Base-by-base conservation (phyloP, 495 filamentous ascomycete species). In the Massariosphaeria phaeospora region DNA sequence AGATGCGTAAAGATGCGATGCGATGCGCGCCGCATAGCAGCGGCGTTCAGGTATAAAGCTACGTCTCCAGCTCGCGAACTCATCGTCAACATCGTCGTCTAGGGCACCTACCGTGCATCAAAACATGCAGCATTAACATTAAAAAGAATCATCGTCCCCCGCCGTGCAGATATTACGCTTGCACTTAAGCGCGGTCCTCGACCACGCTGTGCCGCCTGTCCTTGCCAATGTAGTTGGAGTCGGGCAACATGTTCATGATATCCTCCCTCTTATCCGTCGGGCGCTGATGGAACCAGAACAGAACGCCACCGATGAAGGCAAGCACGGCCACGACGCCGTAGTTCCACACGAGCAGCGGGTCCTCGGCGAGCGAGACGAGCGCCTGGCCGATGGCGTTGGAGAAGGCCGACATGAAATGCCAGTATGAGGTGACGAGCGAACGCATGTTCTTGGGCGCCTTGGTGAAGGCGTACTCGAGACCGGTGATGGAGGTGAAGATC, bases 391-490 rank as follows among this genome's bases (percentile, higher is more conserved):
- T 73, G 15, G 85, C 84, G 15, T 81, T 72, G 0, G 80, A 78
- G 66, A 89, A 75, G 29, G 86, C 86, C 36, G 77, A 82, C 70
- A 79, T 82, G 69, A 89, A 85, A 35, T 88, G 76, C 25, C 77
- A 77, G 34, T 88, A 69, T 4, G 82, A 77, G 61, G 81, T 81
- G 20, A 90, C 82, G 29, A 88, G 75, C 10, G 82, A 84, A 9
- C 84, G 77, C 84, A 91, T 88, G 68, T 84, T 88, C 55, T 73
- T 76, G 6, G 88, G 88, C 0, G 88, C 86, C 70, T 91, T 88
- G 61, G 81, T 85, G 66, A 82, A 89, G 4, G 86, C 88, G 53
- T 90, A 89, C 60, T 83, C 79, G 23, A 61, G 64, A 38, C 55
- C 68, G 56, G 56, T 68, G 59, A 86, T 76, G 42, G 76, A 81